phyloP scores from a whole-genome alignment of 371 early-diverging fungal genomes.

The Haplosporangium sp. region DNA sequence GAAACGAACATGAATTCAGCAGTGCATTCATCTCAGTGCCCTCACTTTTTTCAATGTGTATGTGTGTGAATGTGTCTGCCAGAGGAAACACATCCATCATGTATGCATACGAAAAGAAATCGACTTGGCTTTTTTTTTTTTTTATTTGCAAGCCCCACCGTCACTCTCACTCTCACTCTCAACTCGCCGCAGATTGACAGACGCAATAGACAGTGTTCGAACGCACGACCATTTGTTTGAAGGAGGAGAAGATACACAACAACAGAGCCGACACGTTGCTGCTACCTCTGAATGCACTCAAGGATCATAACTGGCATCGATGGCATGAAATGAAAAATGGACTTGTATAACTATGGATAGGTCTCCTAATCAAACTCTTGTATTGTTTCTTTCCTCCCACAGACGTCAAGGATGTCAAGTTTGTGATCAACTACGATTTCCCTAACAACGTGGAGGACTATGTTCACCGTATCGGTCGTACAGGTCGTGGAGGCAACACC shows the following conservation, averaged over 20 bases:
- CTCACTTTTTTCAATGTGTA: conserved; percentile 14
- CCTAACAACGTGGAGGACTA: conserved; percentile 95
- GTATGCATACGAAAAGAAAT: conserved; percentile 5
- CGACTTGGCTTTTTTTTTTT: not conserved
- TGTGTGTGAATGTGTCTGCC: no score
- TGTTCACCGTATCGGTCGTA: conserved; percentile 99
- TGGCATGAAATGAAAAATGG: no score
- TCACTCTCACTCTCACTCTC: no score
- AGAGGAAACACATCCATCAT: not conserved
- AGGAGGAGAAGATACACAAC: no score
- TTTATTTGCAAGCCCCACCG: no score
- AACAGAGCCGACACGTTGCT: no score
- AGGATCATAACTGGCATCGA: no score
- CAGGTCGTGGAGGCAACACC: conserved; percentile 97
- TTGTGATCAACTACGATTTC: conserved; percentile 98
- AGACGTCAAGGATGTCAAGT: conserved; percentile 96
- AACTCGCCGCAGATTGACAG: no score
- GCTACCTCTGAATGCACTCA: no score
- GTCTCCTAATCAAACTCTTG: not conserved
- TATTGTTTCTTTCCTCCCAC: conserved; percentile 25
- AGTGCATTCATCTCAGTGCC: conserved; percentile 15
- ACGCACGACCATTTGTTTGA: no score
- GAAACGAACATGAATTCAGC: conserved; percentile 8
- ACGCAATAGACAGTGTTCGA: no score
- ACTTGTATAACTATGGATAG: no score